Base-by-base conservation (phyloP, 1,284 basidiomycete species). In the Amylostereum areolatum region DNA sequence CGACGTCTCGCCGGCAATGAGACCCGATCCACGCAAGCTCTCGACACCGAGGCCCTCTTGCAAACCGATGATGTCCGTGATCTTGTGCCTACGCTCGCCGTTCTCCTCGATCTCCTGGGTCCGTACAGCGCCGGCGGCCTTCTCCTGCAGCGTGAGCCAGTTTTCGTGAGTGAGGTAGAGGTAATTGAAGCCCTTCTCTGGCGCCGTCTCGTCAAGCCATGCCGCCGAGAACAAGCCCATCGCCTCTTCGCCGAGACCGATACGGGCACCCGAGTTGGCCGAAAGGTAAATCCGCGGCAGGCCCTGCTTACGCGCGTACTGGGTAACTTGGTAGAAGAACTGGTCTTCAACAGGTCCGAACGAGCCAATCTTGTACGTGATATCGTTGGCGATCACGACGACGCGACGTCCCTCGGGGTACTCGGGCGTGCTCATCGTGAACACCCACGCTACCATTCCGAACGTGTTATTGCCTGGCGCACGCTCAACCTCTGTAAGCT, bases 361-460 rank as follows among this genome's bases (percentile, higher is more conserved):
- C 9, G 96, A 98, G 57, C 97, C 97, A 55, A 97, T 98, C 73
- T 93, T 96, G 78, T 84, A 96, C 24, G 97, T 99, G 69, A 99
- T 99, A 63, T 99, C 97, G 73, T 99, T 99, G 51, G 97, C 93
- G 55, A 99, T 83, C 49, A 95, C 86, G 8, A 99, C 87, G 1
- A 88, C 81, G 55, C 81, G 83, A 59, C 97, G 91, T 34, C 97
- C 97, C 41, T 81, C 71, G 46, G 92, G 92, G 71, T 82, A 97
- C 70, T 99, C 97, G 9, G 97, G 97, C 1, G 97, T 99, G 61
- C 80, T 78, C 59, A 98, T 77, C 4, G 85, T 94, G 75, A 93
- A 95, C 32, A 97, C 84, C 97, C 97, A 99, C 7, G 85, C 96
- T 48, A 99, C 91, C 96, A 99, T 99, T 64, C 97, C 97, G 63